A percentile compares a stretch with the other conserved stretches of the same genome.
These are phyloP conservation scores for Malbranchea zuffiana DNA, from an alignment of 2,329 filamentous ascomycete genomes.

Conservation along the genomic window DNA sequence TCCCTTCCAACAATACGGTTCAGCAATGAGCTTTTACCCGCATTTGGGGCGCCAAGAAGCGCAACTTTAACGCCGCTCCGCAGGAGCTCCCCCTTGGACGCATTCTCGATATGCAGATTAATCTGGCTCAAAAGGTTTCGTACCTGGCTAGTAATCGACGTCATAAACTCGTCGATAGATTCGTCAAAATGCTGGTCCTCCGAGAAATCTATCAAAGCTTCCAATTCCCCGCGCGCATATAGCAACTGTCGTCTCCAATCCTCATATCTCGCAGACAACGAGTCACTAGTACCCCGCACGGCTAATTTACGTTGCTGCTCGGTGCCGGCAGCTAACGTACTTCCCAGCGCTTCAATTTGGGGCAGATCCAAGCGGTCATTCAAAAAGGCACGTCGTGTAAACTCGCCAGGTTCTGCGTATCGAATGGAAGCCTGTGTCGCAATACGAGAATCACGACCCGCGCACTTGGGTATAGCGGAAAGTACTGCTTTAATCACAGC, in stretches of 20 bases:
- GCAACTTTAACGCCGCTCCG: slow-evolving; percentile 77
- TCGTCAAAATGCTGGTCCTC: slow-evolving; percentile 98
- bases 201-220: slow-evolving; percentile 92
- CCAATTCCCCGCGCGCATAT: slow-evolving; percentile 75
- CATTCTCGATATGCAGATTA: slow-evolving; percentile 59
- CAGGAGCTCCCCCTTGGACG: slow-evolving; percentile 70
- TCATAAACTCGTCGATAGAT: slow-evolving; percentile 59
- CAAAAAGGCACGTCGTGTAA: slow-evolving; percentile 83
- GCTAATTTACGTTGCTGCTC: slow-evolving; percentile 87
- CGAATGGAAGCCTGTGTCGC: slow-evolving; percentile 42
- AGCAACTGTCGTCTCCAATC: slow-evolving; percentile 67
- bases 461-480: slow-evolving; percentile 53
- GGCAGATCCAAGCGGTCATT: slow-evolving; percentile 77
- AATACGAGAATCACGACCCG: slow-evolving; percentile 8
- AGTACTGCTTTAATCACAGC: slow-evolving; percentile 84
- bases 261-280: slow-evolving; percentile 67
- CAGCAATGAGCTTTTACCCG: slow-evolving; percentile 86
- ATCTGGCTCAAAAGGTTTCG: slow-evolving; percentile 52
- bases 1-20: slow-evolving; percentile 84
- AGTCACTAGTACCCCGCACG: slow-evolving; percentile 62
- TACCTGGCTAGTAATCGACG: slow-evolving; percentile 58
- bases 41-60: slow-evolving; percentile 82
- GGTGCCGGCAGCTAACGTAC: slow-evolving; percentile 57
- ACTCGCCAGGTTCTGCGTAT: slow-evolving; percentile 90
- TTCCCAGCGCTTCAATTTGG: slow-evolving; percentile 59